Evolutionary conservation across 257 asterid genomes (phyloP), one percentile per base, ranked within the genome.

Genomic region (Nicotiana undulata): DNA sequence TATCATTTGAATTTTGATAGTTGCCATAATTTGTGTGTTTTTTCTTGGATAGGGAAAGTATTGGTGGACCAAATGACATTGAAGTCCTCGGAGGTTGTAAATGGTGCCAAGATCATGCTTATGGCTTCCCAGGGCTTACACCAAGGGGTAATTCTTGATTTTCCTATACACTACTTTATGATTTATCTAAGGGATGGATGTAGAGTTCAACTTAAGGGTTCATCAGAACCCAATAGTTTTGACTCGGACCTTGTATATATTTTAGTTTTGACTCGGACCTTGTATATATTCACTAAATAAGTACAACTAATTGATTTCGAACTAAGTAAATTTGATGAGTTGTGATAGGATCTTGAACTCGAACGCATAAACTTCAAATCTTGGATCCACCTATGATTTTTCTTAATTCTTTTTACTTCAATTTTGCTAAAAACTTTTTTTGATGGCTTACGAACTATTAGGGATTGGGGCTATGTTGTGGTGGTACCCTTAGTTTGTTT

Each of bases 41-140:
- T 75, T 80, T 53, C 3, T 34, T 63, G 32, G 63, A 13, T 75
- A 95, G 99, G 98, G 26, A 93, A 84, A 84, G 74, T 93, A 64
- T 76, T 93, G 56, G 84, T 83, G 63, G 98, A 95, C 66, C 93
- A 85, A 34, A 75, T 81, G 83, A 88, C 92, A 70, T 72, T 95
- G 91, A 90, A 84, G 81, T 84, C 97, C 12, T 86, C 85, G 53
- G 93, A 77, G 44, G 80, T 95, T 51, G 51, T 37, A 11, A 86
- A 86, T 85, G 98, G 93, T 76, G 84, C 97, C 29, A 93, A 92
- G 87, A 77, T 95, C 87, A 95, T 95, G 99, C 97, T 95, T 81
- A 86, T 95, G 90, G 98, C 94, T 56, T 85, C 98, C n/a, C 93
- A 89, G 76, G 98, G 98, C 74, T 85, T 95, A 80, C 97, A 93